A percentile compares a stretch with the other conserved stretches of the same genome.
Conservation (phyloP, 108 stramenopile genomes). For the Skeletonema menzelii region DNA sequence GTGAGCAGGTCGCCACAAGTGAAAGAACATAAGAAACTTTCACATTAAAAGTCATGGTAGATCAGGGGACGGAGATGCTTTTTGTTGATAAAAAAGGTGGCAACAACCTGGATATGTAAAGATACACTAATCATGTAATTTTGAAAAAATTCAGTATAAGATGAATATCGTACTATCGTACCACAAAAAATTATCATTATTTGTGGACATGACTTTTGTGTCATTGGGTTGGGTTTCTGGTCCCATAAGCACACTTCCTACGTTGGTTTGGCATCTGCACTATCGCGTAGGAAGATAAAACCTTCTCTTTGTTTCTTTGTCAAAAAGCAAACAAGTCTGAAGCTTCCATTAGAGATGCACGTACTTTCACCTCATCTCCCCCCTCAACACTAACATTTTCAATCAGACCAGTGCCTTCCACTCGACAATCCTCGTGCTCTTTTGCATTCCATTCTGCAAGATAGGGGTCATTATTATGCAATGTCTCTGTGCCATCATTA, state of each 20-base stretch:
- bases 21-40: not conserved
- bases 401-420: not conserved
- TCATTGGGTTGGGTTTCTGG: not conserved
- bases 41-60: not conserved
- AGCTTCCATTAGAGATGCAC: constrained; percentile 11
- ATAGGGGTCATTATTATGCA: constrained; percentile 22
- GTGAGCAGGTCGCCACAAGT: not conserved
- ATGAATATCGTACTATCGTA: too few species aligned
- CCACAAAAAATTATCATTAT: not conserved
- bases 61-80: not conserved
- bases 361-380: constrained; percentile 9
- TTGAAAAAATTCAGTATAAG: not conserved
- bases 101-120: not conserved
- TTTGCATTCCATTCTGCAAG: constrained; percentile 29
- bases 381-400: not conserved
- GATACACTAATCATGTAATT: not conserved
- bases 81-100: not conserved
- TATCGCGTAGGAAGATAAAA: constrained; percentile 7
- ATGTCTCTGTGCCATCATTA: constrained; percentile 15
- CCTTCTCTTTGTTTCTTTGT: constrained; percentile 5
- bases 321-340: constrained; percentile 17
- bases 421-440: constrained; percentile 9
- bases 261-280: too few species aligned
- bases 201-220: not conserved
- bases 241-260: too few species aligned